Evolutionary conservation across 345 rosid species (phyloP).

Genomic region (Gossypium turneri): DNA sequence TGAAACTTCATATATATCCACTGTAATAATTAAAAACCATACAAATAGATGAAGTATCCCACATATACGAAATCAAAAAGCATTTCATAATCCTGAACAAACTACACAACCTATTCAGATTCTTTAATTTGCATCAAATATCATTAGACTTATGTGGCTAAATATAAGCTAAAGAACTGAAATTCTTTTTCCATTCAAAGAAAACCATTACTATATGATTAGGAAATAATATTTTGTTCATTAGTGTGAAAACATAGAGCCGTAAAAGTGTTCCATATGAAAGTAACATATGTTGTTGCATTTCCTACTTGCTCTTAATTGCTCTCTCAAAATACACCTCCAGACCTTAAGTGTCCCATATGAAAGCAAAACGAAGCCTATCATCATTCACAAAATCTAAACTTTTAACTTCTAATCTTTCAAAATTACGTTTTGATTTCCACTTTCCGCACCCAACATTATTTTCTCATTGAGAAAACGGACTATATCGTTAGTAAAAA

Average conservation of each 20-base stretch:
- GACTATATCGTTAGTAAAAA: neutral
- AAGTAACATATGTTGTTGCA: neutral
- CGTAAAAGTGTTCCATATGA: too few relatives aligned
- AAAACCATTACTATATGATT: neutral
- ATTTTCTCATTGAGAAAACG: neutral
- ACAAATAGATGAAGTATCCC: neutral
- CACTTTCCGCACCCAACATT: neutral
- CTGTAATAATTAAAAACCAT: neutral
- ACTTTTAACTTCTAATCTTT: too few relatives aligned
- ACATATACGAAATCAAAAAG: neutral
- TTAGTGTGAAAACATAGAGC: neutral
- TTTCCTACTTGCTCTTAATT: neutral
- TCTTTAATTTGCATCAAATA: neutral
- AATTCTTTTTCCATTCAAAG: neutral
- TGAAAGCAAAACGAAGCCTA: too few relatives aligned
- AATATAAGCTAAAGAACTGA: neutral
- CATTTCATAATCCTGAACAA: neutral
- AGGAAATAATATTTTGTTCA: neutral
- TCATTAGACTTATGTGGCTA: neutral
- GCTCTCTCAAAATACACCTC: too few relatives aligned
- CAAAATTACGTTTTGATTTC: neutral
- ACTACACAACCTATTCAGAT: neutral
- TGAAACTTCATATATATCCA: neutral
- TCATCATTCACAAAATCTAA: too few relatives aligned
- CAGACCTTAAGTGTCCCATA: too few relatives aligned